phyloP scores from a whole-genome alignment of 2,329 filamentous ascomycete genomes.

The Rhynchosporium graminicola region DNA sequence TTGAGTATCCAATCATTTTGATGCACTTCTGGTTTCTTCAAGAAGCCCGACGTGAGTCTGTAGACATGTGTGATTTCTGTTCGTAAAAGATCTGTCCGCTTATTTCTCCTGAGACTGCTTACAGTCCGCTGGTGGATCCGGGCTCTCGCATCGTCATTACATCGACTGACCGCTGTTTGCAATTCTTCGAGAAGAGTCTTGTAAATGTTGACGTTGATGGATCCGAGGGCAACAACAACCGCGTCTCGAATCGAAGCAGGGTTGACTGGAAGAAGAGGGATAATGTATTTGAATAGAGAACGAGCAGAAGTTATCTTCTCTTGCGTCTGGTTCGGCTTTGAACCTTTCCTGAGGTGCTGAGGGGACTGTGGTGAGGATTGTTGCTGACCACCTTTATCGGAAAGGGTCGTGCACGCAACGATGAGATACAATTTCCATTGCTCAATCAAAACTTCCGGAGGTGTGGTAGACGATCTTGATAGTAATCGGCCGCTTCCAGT shows the following conservation, averaged over 20 bases:
- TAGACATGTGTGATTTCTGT: constrained; percentile 97
- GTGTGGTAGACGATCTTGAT: constrained; percentile 63
- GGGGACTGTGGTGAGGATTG: constrained; percentile 58
- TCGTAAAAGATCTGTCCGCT: constrained; percentile 80
- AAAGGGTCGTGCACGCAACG: constrained; percentile 94
- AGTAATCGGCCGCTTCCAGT: constrained; percentile 49
- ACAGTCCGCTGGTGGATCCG: constrained; percentile 84
- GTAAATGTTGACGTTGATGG: constrained; percentile 93
- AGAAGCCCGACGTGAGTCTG: constrained; percentile 86
- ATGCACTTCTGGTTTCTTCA: constrained; percentile 76
- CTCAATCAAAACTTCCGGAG: constrained; percentile 86
- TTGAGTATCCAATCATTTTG: constrained; percentile 88
- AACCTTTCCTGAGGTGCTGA: constrained; percentile 81
- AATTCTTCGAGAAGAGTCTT: constrained; percentile 86
- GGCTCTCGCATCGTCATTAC: constrained; percentile 84
- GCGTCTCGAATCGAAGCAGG: constrained; percentile 83
- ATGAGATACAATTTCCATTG: constrained; percentile 98
- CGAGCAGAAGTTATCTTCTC: constrained; percentile 85
- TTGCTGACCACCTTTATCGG: constrained; percentile 70
- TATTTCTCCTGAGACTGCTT: constrained; percentile 79
- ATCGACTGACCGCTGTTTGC: constrained; percentile 80
- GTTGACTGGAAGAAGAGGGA: constrained; percentile 79
- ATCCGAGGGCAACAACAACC: constrained; percentile 87
- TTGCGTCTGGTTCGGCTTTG: constrained; percentile 66
- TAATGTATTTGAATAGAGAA: constrained; percentile 87